Conservation (phyloP, 129 eudicot genomes). For the Escallonia herrerae region DNA sequence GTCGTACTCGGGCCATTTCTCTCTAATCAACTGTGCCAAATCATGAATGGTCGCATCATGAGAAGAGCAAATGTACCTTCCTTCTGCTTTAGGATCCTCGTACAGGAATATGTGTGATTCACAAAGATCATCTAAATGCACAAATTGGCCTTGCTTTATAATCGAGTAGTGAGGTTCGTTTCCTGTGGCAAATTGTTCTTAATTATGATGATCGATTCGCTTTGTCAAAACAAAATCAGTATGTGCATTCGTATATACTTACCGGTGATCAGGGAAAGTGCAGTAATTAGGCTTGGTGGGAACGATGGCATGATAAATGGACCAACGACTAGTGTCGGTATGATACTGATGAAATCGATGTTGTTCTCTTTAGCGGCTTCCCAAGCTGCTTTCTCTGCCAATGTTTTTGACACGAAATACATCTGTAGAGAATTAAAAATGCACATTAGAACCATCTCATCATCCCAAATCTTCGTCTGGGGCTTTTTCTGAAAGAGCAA, state of each 20-base stretch:
- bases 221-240: neutral
- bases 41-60: slow-evolving; percentile 77
- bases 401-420: slow-evolving; percentile 73
- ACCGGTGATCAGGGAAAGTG: slow-evolving; percentile 77
- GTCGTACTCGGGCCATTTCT: slow-evolving; percentile 77
- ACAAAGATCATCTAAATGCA: slow-evolving; percentile 80
- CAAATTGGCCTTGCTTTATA: slow-evolving; percentile 71
- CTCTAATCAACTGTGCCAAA: slow-evolving; percentile 43
- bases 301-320: slow-evolving; percentile 72
- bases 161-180: slow-evolving; percentile 71
- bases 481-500: neutral
- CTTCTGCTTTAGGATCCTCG: slow-evolving; percentile 59
- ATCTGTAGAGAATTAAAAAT: slow-evolving; percentile 27
- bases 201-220: neutral
- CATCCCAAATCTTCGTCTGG: no score
- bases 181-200: slow-evolving; percentile 23
- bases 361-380: slow-evolving; percentile 58
- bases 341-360: slow-evolving; percentile 66
- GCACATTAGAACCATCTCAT: no score
- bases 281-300: slow-evolving; percentile 84
- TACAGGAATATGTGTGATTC: slow-evolving; percentile 70
- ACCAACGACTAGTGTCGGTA: slow-evolving; percentile 77
- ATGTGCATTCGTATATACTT: neutral
- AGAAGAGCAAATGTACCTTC: slow-evolving; percentile 85
- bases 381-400: slow-evolving; percentile 78